Evolutionary conservation across 2,329 filamentous ascomycete species (phyloP).

Genomic region (Aphanocladium album): DNA sequence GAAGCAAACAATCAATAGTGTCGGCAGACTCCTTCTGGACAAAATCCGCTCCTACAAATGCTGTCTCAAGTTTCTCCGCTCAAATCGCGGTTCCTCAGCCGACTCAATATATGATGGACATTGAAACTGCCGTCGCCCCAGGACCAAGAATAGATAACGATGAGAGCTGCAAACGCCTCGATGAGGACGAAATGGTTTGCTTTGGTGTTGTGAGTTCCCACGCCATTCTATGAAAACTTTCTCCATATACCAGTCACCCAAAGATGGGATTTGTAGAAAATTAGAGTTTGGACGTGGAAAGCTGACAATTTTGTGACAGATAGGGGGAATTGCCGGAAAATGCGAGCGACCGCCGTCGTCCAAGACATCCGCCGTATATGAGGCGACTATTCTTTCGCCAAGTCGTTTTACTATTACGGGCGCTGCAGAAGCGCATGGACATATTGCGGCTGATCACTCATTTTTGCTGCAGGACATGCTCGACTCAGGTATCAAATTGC

Average conservation of each 20-base stretch:
- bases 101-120: background rate
- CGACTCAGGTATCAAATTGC: background rate
- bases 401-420: background rate
- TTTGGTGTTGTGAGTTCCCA: background rate
- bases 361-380: background rate
- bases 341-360: background rate
- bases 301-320: background rate
- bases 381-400: background rate
- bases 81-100: background rate
- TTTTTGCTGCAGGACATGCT: background rate
- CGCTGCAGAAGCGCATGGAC: background rate
- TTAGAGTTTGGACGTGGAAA: background rate
- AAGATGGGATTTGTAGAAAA: too few relatives aligned
- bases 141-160: background rate
- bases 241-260: too few relatives aligned
- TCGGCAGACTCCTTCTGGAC: too few relatives aligned
- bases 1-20: too few relatives aligned
- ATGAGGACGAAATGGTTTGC: background rate
- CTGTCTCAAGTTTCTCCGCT: too few relatives aligned
- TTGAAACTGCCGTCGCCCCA: background rate
- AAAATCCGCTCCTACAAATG: too few relatives aligned
- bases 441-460: background rate
- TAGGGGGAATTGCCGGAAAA: background rate
- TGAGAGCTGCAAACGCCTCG: background rate
- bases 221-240: too few relatives aligned